Evolutionary conservation across 2,329 filamentous ascomycete species (phyloP).

Genomic region (Calonectria naviculata): DNA sequence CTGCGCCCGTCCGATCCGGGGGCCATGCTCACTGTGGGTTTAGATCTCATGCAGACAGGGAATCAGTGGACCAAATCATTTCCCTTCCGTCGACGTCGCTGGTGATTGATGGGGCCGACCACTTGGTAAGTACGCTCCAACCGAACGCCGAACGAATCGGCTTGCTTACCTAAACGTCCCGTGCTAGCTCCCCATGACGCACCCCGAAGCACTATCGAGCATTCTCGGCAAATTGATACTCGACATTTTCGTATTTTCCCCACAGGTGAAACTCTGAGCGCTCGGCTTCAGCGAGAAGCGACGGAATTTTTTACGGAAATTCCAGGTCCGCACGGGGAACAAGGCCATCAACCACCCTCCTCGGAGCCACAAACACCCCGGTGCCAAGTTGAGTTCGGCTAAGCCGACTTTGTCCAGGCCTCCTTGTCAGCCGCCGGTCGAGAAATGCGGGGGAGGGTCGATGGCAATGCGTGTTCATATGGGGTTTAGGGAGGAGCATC

Average conservation of each 20-base stretch:
- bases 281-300: not conserved
- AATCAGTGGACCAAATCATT: conserved; percentile 4
- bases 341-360: not conserved
- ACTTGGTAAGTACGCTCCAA: not conserved
- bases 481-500: not conserved
- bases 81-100: not conserved
- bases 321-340: not conserved
- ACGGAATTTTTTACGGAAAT: not conserved
- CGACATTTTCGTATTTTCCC: not conserved
- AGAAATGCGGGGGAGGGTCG: conserved; percentile 9
- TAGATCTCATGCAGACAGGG: conserved; percentile 8
- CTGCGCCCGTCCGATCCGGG: not conserved
- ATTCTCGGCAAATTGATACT: not conserved
- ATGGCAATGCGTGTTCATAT: not conserved
- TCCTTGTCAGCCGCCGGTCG: not conserved
- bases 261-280: not conserved
- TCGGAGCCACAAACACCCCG: not conserved
- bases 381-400: not conserved
- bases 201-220: not conserved
- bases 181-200: conserved; percentile 12
- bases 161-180: not conserved
- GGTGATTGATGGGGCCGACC: conserved; percentile 12
- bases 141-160: not conserved
- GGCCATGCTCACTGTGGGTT: not conserved
- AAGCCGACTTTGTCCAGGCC: not conserved